Conservation (phyloP, 371 early-diverging fungal species). For the Mucor velutinosus region DNA sequence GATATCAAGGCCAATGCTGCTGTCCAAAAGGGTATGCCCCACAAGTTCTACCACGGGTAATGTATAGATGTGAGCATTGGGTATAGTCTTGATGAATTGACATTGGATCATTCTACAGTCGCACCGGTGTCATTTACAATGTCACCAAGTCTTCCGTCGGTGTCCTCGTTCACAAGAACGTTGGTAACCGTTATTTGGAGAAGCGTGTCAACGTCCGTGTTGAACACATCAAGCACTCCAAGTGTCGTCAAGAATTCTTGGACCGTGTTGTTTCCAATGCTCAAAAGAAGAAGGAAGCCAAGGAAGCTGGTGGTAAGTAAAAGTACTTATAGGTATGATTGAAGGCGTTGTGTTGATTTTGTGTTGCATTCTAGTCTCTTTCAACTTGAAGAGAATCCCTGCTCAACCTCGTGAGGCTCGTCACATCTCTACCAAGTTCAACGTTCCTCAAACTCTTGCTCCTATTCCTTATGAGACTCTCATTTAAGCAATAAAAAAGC, state of each 20-base stretch:
- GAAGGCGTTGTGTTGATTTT: not conserved
- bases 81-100: too few relatives aligned
- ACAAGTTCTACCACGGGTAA: conserved; percentile 99
- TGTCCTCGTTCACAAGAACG: conserved; percentile 97
- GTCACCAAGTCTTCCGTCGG: conserved; percentile 98
- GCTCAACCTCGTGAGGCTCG: conserved; percentile 90
- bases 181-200: conserved; percentile 97
- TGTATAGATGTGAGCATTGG: conserved; percentile 1
- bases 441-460: conserved; percentile 89
- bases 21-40: conserved; percentile 99
- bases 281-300: conserved; percentile 80
- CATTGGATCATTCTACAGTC: conserved; percentile 46
- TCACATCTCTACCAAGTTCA: conserved; percentile 87
- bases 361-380: conserved; percentile 39
- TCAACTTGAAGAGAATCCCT: conserved; percentile 93
- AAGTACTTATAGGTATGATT: too few relatives aligned
- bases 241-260: conserved; percentile 98
- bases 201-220: conserved; percentile 98
- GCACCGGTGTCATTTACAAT: conserved; percentile 98
- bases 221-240: conserved; percentile 99
- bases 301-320: conserved; percentile 54
- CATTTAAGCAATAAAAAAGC: conserved; percentile 49
- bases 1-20: conserved; percentile 65
- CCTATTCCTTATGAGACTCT: conserved; percentile 96
- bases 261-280: conserved; percentile 96